These are phyloP conservation scores for Aulographum hederae DNA, from an alignment of 2,329 filamentous ascomycete species.

Conservation along the genomic window DNA sequence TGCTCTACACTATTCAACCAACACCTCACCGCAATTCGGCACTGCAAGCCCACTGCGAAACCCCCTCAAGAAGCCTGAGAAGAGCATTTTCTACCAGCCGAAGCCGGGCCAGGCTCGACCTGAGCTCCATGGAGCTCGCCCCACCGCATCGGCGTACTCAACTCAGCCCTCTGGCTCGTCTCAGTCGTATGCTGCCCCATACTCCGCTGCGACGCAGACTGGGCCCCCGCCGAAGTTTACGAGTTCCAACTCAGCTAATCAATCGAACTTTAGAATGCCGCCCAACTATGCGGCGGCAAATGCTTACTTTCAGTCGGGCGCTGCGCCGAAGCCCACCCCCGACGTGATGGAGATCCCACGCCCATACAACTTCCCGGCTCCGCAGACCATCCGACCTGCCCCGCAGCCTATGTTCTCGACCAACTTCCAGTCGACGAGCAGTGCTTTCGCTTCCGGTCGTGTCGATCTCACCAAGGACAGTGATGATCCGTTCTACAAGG, in stretches of 20 bases:
- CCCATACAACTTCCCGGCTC: neutral
- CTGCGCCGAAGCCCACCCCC: neutral
- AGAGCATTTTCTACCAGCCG: constrained; percentile 32
- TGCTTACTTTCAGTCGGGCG: constrained; percentile 2
- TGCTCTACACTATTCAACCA: too few relatives aligned
- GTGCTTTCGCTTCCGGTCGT: constrained; percentile 11
- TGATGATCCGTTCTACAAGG: constrained; percentile 27
- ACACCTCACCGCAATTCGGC: constrained; percentile 32
- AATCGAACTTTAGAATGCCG: constrained; percentile 1
- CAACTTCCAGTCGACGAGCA: constrained; percentile 18
- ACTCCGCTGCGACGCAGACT: neutral
- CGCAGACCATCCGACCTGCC: constrained; percentile 5
- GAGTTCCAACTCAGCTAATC: neutral
- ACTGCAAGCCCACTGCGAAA: constrained; percentile 38
- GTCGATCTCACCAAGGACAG: constrained; percentile 29
- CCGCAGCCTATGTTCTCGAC: constrained; percentile 13
- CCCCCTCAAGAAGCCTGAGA: constrained; percentile 12
- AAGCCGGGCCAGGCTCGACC: constrained; percentile 28
- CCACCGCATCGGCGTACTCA: constrained; percentile 10
- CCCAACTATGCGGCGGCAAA: neutral
- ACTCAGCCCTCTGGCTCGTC: neutral
- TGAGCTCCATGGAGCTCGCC: constrained; percentile 31
- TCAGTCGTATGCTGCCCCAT: neutral
- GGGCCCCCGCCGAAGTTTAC: neutral
- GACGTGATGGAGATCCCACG: neutral